A percentile compares a stretch with the other conserved stretches of the same genome.
phyloP scores from a whole-genome alignment of 2,329 filamentous ascomycete genomes.

The Stagonosporopsis vannaccii region DNA sequence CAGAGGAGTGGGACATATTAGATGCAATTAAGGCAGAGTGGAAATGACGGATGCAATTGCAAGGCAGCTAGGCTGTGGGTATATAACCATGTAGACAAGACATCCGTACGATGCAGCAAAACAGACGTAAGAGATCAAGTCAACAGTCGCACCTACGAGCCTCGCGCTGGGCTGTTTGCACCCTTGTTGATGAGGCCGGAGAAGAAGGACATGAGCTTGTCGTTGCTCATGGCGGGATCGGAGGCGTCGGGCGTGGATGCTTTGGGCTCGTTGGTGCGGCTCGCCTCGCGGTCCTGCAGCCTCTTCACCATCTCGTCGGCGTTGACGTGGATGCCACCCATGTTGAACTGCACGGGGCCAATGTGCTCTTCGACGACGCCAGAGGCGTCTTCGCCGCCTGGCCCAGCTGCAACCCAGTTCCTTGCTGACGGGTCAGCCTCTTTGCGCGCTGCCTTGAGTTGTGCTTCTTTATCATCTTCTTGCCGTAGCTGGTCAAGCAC shows the following conservation, averaged over 20 bases:
- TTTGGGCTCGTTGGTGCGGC: slow-evolving; percentile 37
- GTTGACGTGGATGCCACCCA: slow-evolving; percentile 96
- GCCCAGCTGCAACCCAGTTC: slow-evolving; percentile 16
- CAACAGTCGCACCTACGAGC: slow-evolving; percentile 10
- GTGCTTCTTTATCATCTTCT: slow-evolving; percentile 65
- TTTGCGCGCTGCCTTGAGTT: slow-evolving; percentile 49
- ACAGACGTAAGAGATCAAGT: neutral
- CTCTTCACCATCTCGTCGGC: slow-evolving; percentile 91
- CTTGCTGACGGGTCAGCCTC: slow-evolving; percentile 40
- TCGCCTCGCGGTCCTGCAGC: slow-evolving; percentile 64
- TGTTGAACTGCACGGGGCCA: slow-evolving; percentile 95
- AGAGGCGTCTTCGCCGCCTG: slow-evolving; percentile 36
- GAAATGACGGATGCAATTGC: slow-evolving; percentile 9
- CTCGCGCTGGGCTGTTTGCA: slow-evolving; percentile 34
- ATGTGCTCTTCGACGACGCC: slow-evolving; percentile 69
- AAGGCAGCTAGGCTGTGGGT: slow-evolving; percentile 22
- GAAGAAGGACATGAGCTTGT: slow-evolving; percentile 51
- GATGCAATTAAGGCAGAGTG: neutral
- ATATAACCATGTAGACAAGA: slow-evolving; percentile 24
- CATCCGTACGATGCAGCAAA: slow-evolving; percentile 11
- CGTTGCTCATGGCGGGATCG: slow-evolving; percentile 49
- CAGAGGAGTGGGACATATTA: too few relatives aligned
- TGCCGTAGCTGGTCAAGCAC: slow-evolving; percentile 71
- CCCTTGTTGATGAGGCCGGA: slow-evolving; percentile 48
- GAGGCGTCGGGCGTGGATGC: slow-evolving; percentile 34